Evolutionary conservation across 2,329 filamentous ascomycete genomes (phyloP), one percentile per base, ranked within the genome.

Genomic region (Calonectria montana): DNA sequence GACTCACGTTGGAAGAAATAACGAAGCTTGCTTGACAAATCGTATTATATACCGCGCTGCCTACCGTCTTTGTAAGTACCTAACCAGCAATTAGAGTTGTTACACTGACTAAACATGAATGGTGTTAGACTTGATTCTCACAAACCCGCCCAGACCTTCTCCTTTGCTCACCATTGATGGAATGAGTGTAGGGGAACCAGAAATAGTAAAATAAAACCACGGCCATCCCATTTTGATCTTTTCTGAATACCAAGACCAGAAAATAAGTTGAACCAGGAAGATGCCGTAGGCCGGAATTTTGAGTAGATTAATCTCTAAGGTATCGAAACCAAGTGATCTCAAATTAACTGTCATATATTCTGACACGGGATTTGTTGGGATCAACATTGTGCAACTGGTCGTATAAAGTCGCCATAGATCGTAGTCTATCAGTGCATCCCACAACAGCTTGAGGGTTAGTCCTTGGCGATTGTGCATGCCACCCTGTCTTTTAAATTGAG

Each of bases 401-500:
- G 41, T 43, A 21, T 76, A 73, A 1, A 75, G 25, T 1, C 70
- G 72, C 72, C 75, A 91, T 61, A 91, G 82, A 69, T 91, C 88
- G 69, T 88, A 91, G 61, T 91, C 89, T 2, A 81, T 83, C 8
- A 90, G 77, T 4, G 86, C 84, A 18, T 86, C 77, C 84, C 87
- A 88, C 1, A 90, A 83, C 3, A 85, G 81, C 10, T 80, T 82
- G 2, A 83, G 81, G 0, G 86, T 87, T n/a, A 91, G 83, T 0
- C 86, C 86, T 77, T 91, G 84, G 7, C 89, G 86, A 69, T 91
- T 91, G 76, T 91, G 88, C 87, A 91, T 90, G 62, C 86, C 86
- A 43, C 87, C 87, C 78, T 89, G 13, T 2, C 2, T 2, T 35
- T 12, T 10, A 35, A 35, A 3, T 35, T 12, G 31, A 5, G 31